Percentiles rank a stretch among this genome's conserved stretches.
These are phyloP conservation scores for Cercospora brassicicola DNA, from an alignment of 2,329 filamentous ascomycete genomes.

Conservation along the genomic window DNA sequence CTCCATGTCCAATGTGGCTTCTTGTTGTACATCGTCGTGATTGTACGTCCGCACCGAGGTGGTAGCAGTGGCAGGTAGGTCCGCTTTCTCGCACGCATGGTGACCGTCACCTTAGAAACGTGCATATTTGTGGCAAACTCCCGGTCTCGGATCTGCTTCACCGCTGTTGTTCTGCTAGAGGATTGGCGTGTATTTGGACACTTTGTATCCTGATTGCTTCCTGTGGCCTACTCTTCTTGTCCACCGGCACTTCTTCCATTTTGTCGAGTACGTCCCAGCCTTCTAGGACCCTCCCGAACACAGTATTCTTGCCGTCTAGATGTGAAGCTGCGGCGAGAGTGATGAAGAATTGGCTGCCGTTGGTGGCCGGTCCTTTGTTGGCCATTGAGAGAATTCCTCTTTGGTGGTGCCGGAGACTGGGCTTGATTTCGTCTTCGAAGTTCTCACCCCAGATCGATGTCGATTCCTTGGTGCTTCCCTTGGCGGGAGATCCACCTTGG, in stretches of 20 bases:
- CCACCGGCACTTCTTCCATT: conserved; percentile 70
- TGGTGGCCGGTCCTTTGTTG: conserved; percentile 88
- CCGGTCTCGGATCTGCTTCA: conserved; percentile 13
- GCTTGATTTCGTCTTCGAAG: conserved; percentile 80
- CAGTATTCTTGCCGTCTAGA: conserved; percentile 79
- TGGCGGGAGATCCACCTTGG: conserved; percentile 65
- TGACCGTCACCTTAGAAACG: background rate
- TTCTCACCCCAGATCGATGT: conserved; percentile 69
- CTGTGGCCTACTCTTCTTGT: conserved; percentile 75
- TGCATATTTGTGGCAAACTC: background rate
- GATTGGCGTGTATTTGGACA: conserved; percentile 77
- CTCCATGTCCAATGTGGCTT: background rate
- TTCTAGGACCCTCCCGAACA: conserved; percentile 71
- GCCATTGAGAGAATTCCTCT: conserved; percentile 94
- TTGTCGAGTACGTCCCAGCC: conserved; percentile 64
- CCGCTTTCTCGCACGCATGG: background rate
- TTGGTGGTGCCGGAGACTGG: conserved; percentile 80
- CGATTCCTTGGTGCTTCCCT: conserved; percentile 44
- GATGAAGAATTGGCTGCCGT: conserved; percentile 87
- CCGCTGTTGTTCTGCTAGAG: conserved; percentile 57
- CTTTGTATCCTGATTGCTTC: conserved; percentile 65
- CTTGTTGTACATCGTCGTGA: background rate
- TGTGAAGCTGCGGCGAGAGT: conserved; percentile 75
- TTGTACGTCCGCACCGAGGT: background rate
- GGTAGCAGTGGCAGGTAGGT: background rate